phyloP scores from a whole-genome alignment of 2,329 filamentous ascomycete species.

The Cladosporium sp. region DNA sequence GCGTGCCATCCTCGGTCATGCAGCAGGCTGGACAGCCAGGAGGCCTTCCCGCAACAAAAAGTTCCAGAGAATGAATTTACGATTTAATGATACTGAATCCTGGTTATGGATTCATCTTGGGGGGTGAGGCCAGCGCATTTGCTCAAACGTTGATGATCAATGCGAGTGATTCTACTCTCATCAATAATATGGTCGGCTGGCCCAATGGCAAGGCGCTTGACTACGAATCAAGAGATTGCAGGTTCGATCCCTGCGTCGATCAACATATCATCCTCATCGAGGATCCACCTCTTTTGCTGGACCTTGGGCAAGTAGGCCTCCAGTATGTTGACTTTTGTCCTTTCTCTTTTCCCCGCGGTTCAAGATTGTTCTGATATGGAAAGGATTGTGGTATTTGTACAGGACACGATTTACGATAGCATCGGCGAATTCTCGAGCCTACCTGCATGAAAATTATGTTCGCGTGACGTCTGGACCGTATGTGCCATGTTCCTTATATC shows the following conservation, averaged over 20 bases:
- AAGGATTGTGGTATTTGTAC: background rate
- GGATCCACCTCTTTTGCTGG: background rate
- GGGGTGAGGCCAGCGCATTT: background rate
- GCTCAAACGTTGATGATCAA: background rate
- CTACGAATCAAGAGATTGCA: slow-evolving; percentile 42
- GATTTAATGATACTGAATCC: background rate
- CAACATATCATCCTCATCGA: background rate
- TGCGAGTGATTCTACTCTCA: fast-evolving
- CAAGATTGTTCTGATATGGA: background rate
- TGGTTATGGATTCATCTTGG: background rate
- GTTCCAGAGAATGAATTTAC: background rate
- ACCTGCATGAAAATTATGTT: no score
- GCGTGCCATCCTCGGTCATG: background rate
- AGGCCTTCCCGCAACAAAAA: background rate
- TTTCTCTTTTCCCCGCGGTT: background rate
- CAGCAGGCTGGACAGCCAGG: background rate
- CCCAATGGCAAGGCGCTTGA: slow-evolving; percentile 61
- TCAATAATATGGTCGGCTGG: slow-evolving; percentile 36
- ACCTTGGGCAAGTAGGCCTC: background rate
- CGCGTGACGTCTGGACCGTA: background rate
- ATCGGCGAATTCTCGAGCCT: no score
- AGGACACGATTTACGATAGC: background rate
- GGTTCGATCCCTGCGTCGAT: slow-evolving; percentile 22
- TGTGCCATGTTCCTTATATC: background rate
- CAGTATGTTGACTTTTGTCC: background rate